phyloP scores from a whole-genome alignment of 2,329 filamentous ascomycete species.

The Epichloe amarillans region DNA sequence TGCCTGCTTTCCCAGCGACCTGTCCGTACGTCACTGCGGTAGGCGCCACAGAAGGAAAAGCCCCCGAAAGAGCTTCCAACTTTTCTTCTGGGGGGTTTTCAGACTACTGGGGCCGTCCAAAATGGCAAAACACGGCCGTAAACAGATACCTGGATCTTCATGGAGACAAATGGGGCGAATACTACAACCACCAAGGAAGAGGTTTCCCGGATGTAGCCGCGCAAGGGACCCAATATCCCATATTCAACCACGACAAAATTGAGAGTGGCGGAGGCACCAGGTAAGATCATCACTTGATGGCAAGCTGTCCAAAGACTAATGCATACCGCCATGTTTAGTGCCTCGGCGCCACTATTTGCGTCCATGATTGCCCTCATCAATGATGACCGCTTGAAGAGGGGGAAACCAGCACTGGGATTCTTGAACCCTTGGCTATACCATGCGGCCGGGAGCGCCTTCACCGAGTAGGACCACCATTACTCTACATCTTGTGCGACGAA shows the following conservation, averaged over 20 bases:
- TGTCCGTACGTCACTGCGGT: constrained; percentile 52
- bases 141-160: constrained; percentile 29
- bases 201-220: constrained; percentile 50
- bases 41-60: constrained; percentile 39
- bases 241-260: constrained; percentile 18
- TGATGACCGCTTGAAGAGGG: constrained; percentile 42
- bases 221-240: constrained; percentile 27
- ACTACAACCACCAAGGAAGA: constrained; percentile 35
- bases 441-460: constrained; percentile 17
- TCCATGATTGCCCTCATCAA: constrained; percentile 52
- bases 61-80: constrained; percentile 37
- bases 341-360: constrained; percentile 49
- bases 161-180: constrained; percentile 34
- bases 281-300: constrained; percentile 8
- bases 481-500: background rate
- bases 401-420: constrained; percentile 41
- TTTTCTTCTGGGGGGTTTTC: constrained; percentile 42
- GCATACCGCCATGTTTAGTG: constrained; percentile 19
- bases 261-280: constrained; percentile 20
- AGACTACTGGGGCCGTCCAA: constrained; percentile 29
- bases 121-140: constrained; percentile 32
- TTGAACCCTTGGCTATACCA: constrained; percentile 49
- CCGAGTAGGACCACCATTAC: constrained; percentile 17
- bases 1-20: constrained; percentile 21
- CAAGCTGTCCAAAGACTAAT: background rate